Conservation (phyloP, 2,329 filamentous ascomycete genomes). For the Colletotrichum destructivum region DNA sequence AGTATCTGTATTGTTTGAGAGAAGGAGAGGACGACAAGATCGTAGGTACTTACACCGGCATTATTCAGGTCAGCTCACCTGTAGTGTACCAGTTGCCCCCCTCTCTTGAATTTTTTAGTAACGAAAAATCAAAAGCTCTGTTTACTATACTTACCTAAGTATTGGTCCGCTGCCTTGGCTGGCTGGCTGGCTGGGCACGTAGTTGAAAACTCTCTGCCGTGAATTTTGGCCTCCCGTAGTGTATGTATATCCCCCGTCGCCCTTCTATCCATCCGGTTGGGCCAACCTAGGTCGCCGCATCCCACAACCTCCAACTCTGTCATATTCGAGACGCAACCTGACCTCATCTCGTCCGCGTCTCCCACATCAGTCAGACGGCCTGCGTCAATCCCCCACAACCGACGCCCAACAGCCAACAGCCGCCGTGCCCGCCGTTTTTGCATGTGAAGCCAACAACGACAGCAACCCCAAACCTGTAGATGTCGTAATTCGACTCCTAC, state of each 20-base stretch:
- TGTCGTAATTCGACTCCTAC: slow-evolving; percentile 33
- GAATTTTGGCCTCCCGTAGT: slow-evolving; percentile 21
- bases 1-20: neutral
- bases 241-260: slow-evolving; percentile 16
- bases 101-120: too few relatives aligned
- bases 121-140: too few relatives aligned
- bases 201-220: neutral
- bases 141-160: slow-evolving; percentile 6
- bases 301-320: slow-evolving; percentile 13
- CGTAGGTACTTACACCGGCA: slow-evolving; percentile 4
- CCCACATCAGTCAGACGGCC: slow-evolving; percentile 36
- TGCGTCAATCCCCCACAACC: neutral
- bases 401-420: slow-evolving; percentile 24
- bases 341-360: slow-evolving; percentile 26
- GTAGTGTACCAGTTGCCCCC: too few relatives aligned
- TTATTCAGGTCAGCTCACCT: slow-evolving; percentile 33
- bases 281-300: slow-evolving; percentile 24
- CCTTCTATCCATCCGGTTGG: slow-evolving; percentile 39
- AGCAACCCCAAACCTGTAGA: slow-evolving; percentile 12
- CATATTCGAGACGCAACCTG: slow-evolving; percentile 34
- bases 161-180: neutral
- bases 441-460: slow-evolving; percentile 31
- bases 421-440: slow-evolving; percentile 21
- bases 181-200: neutral
- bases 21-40: neutral